Conservation (phyloP, 2,329 filamentous ascomycete genomes). For the Moelleriella libera region DNA sequence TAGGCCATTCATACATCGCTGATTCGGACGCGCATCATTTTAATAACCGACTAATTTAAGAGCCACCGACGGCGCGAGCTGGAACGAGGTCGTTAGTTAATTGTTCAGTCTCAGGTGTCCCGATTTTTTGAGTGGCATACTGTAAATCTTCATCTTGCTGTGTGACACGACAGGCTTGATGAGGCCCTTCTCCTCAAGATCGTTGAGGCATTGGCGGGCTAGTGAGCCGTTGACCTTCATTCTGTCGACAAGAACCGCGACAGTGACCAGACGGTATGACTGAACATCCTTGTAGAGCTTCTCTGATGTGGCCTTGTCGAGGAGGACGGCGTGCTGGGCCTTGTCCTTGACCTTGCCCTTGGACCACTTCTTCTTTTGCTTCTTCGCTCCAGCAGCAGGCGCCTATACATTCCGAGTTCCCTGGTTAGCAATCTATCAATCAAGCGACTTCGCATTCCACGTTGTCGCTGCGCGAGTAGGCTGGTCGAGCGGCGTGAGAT, state of each 20-base stretch:
- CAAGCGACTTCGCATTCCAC: too few relatives aligned
- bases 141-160: slow-evolving; percentile 99
- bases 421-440: not conserved
- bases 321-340: slow-evolving; percentile 97
- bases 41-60: too few relatives aligned
- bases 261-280: slow-evolving; percentile 98
- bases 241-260: slow-evolving; percentile 96
- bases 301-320: slow-evolving; percentile 95
- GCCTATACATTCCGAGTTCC: slow-evolving; percentile 13
- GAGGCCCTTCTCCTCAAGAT: slow-evolving; percentile 94
- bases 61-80: slow-evolving; percentile 47
- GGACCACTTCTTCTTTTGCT: slow-evolving; percentile 39
- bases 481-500: not conserved
- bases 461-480: too few relatives aligned
- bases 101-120: not conserved
- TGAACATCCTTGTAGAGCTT: slow-evolving; percentile 99
- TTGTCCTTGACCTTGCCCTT: slow-evolving; percentile 93
- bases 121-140: slow-evolving; percentile 26
- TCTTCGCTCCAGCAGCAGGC: slow-evolving; percentile 32
- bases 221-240: slow-evolving; percentile 99
- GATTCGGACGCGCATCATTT: too few relatives aligned
- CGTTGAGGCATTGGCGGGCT: slow-evolving; percentile 74
- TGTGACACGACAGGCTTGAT: slow-evolving; percentile 97
- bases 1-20: too few relatives aligned
- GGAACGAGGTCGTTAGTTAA: slow-evolving; percentile 3